Conservation (phyloP, 2,329 filamentous ascomycete genomes). For the Nigrograna mackinnonii region DNA sequence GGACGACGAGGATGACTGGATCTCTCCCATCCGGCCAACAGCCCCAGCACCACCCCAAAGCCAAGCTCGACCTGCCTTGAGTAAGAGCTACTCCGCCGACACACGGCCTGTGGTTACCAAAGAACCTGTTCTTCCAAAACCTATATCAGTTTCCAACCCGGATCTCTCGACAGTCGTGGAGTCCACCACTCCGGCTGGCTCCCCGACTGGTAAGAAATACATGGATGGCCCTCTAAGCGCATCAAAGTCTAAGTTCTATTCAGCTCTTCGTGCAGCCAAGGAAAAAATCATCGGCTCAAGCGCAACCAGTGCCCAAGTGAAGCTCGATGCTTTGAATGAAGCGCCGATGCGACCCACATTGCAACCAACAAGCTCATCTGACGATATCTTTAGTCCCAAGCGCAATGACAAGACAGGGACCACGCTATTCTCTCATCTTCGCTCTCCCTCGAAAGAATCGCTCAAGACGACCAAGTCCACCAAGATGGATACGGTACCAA, state of each 20-base stretch:
- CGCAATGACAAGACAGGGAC: constrained; percentile 29
- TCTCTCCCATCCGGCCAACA: constrained; percentile 54
- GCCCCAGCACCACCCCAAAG: constrained; percentile 24
- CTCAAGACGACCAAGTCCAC: constrained; percentile 30
- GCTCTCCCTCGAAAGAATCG: constrained; percentile 40
- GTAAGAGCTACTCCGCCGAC: constrained; percentile 66
- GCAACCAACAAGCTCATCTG: constrained; percentile 27
- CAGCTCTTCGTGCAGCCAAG: constrained; percentile 85
- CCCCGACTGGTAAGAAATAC: constrained; percentile 55
- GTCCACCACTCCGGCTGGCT: constrained; percentile 62
- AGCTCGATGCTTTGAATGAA: constrained; percentile 55
- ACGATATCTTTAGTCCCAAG: constrained; percentile 40
- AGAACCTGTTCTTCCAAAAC: constrained; percentile 51
- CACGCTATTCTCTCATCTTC: constrained; percentile 37
- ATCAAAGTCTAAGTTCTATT: constrained; percentile 90
- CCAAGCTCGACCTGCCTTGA: constrained; percentile 52
- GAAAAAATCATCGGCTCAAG: constrained; percentile 80
- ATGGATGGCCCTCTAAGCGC: constrained; percentile 84
- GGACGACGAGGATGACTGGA: constrained; percentile 56
- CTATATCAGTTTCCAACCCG: constrained; percentile 49
- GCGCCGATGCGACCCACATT: constrained; percentile 30
- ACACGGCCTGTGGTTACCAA: constrained; percentile 19
- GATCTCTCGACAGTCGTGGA: constrained; percentile 40
- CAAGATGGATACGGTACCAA: constrained; percentile 21
- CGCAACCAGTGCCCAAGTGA: constrained; percentile 60